These are phyloP conservation scores for Penicillium brevicompactum DNA, from an alignment of 2,329 filamentous ascomycete species.

Conservation along the genomic window DNA sequence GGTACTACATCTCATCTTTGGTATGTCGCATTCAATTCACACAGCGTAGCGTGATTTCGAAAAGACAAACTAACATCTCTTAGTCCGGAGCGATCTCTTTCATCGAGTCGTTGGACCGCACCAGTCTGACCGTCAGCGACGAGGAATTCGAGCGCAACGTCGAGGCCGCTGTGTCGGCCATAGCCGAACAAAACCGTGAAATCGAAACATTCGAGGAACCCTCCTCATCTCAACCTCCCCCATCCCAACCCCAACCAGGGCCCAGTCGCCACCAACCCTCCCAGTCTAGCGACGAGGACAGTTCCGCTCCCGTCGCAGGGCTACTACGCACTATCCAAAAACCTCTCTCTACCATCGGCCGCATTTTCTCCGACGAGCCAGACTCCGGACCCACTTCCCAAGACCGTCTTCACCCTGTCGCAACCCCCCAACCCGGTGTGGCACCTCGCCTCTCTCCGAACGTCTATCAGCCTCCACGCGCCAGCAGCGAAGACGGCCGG, in stretches of 20 bases:
- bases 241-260: conserved; percentile 62
- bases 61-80: conserved; percentile 5
- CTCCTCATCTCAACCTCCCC: conserved; percentile 56
- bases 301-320: conserved; percentile 73
- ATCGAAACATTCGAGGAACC: conserved; percentile 50
- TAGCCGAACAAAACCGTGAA: conserved; percentile 81
- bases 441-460: conserved; percentile 54
- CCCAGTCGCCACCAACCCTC: conserved; percentile 35
- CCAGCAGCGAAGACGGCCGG: conserved; percentile 37
- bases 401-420: conserved; percentile 37
- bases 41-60: neutral
- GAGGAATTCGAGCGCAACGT: conserved; percentile 95
- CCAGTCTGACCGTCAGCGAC: conserved; percentile 87
- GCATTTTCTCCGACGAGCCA: conserved; percentile 82
- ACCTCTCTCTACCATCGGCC: conserved; percentile 85
- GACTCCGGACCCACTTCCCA: conserved; percentile 30
- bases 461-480: conserved; percentile 47
- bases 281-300: conserved; percentile 64
- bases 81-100: conserved; percentile 82
- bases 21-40: conserved; percentile 49
- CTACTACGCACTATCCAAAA: conserved; percentile 87
- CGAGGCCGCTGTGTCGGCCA: conserved; percentile 92
- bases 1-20: conserved; percentile 94
- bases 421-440: conserved; percentile 49
- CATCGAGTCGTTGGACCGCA: conserved; percentile 93